phyloP scores from a whole-genome alignment of 352 stramenopile genomes.

The Pythium folliculosum region DNA sequence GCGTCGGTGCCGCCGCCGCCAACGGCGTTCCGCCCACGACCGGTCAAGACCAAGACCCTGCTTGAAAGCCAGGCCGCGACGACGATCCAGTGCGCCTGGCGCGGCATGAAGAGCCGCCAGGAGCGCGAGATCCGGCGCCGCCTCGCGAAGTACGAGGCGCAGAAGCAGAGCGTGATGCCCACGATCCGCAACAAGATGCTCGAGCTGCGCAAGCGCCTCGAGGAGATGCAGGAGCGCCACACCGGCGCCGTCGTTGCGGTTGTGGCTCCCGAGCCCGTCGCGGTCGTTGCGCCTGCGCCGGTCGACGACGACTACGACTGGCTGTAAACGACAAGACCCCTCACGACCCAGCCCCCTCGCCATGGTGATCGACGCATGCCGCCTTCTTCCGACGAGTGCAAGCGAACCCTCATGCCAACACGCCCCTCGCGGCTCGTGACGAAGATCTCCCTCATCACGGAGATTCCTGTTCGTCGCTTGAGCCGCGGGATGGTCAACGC shows the following conservation, averaged over 20 bases:
- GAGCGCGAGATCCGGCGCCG: slow-evolving; percentile 19
- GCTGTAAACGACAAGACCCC: slow-evolving; percentile 17
- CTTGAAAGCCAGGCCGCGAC: slow-evolving; percentile 7
- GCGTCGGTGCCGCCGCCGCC: slow-evolving; percentile 22
- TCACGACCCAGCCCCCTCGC: background rate
- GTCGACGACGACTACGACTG: slow-evolving; percentile 32
- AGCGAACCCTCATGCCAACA: background rate
- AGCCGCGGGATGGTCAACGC: background rate
- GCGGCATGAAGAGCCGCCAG: slow-evolving; percentile 3
- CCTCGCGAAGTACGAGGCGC: slow-evolving; percentile 20
- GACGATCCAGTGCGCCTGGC: slow-evolving; percentile 27
- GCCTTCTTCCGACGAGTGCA: background rate
- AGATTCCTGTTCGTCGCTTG: background rate
- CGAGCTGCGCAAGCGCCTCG: slow-evolving; percentile 29
- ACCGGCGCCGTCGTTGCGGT: background rate
- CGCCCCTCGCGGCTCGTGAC: background rate
- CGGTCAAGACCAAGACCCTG: slow-evolving; percentile 17
- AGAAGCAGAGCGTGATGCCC: slow-evolving; percentile 35
- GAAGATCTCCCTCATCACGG: slow-evolving; percentile 21
- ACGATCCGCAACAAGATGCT: slow-evolving; percentile 35
- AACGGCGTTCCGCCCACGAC: slow-evolving; percentile 15
- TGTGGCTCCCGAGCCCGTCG: background rate
- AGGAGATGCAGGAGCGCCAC: slow-evolving; percentile 25
- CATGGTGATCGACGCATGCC: background rate
- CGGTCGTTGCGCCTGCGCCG: background rate